Evolutionary conservation across 352 stramenopile genomes (phyloP).

Genomic region (Plasmopara muralis): DNA sequence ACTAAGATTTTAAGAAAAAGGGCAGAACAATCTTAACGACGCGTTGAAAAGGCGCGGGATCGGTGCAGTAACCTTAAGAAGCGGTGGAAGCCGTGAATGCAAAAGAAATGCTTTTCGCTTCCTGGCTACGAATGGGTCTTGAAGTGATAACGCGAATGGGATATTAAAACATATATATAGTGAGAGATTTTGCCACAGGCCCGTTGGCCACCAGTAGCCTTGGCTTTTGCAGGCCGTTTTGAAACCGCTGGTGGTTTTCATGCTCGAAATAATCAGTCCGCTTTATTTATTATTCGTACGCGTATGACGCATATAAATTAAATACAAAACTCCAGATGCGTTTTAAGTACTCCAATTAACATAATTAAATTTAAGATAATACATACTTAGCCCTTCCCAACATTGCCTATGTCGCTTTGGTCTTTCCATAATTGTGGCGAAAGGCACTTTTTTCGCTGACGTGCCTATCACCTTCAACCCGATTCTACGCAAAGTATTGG

Average conservation of each 20-base stretch:
- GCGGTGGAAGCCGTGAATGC: background rate
- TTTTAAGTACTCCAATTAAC: no score
- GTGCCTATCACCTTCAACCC: slow-evolving; percentile 4
- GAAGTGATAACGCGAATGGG: background rate
- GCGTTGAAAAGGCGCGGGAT: slow-evolving; percentile 22
- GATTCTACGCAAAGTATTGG: background rate
- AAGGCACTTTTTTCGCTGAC: slow-evolving; percentile 7
- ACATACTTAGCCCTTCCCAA: no score
- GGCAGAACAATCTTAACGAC: slow-evolving; percentile 7
- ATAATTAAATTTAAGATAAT: background rate
- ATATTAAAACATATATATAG: background rate
- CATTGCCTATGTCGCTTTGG: no score
- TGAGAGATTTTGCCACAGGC: background rate
- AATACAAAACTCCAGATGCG: no score
- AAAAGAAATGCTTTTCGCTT: background rate
- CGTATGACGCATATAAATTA: background rate
- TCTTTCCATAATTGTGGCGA: slow-evolving; percentile 12
- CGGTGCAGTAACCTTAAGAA: background rate
- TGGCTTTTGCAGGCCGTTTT: background rate
- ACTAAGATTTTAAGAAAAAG: slow-evolving; percentile 27
- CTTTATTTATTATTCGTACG: background rate
- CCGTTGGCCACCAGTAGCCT: background rate
- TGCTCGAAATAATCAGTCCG: background rate
- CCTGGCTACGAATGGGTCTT: background rate
- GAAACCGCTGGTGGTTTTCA: background rate